Conservation (phyloP, 805 yeast genomes). For the Teunomyces barrocoloradensis region DNA sequence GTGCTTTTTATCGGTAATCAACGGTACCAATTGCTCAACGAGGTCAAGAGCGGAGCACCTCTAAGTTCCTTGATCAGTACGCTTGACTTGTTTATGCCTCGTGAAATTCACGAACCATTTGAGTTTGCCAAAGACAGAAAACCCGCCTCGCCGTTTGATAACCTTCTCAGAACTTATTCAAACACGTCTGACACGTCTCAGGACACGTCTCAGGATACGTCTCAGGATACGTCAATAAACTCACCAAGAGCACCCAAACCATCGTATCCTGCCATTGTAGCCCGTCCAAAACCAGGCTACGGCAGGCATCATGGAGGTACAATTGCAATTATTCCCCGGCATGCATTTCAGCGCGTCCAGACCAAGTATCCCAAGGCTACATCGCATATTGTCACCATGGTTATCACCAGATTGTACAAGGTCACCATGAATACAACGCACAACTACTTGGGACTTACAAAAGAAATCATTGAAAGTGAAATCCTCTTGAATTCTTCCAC, state of each 20-base stretch:
- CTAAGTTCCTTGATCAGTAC: slow-evolving; percentile 80
- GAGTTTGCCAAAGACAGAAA: neutral
- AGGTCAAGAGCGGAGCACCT: slow-evolving; percentile 79
- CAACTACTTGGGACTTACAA: slow-evolving; percentile 78
- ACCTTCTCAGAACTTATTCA: slow-evolving; percentile 7
- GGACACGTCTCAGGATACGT: neutral
- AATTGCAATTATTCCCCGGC: slow-evolving; percentile 86
- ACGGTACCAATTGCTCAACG: slow-evolving; percentile 72
- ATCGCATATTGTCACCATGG: slow-evolving; percentile 92
- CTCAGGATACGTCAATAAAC: neutral
- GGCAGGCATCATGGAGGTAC: slow-evolving; percentile 48
- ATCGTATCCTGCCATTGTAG: slow-evolving; percentile 49
- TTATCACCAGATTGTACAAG: slow-evolving; percentile 77
- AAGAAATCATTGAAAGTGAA: slow-evolving; percentile 79
- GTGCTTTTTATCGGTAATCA: slow-evolving; percentile 52
- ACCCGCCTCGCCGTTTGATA: slow-evolving; percentile 3
- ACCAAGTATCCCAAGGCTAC: slow-evolving; percentile 82
- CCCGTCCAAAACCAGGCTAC: slow-evolving; percentile 53
- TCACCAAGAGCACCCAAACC: neutral
- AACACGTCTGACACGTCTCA: slow-evolving; percentile 1
- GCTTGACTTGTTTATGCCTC: slow-evolving; percentile 58
- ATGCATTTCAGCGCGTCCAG: slow-evolving; percentile 72
- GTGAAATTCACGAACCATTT: neutral
- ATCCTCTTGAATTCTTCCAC: slow-evolving; percentile 47
- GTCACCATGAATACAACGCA: slow-evolving; percentile 92